Evolutionary conservation across 2,329 filamentous ascomycete genomes (phyloP).

Genomic region (Chrysoporthe austroafricana): DNA sequence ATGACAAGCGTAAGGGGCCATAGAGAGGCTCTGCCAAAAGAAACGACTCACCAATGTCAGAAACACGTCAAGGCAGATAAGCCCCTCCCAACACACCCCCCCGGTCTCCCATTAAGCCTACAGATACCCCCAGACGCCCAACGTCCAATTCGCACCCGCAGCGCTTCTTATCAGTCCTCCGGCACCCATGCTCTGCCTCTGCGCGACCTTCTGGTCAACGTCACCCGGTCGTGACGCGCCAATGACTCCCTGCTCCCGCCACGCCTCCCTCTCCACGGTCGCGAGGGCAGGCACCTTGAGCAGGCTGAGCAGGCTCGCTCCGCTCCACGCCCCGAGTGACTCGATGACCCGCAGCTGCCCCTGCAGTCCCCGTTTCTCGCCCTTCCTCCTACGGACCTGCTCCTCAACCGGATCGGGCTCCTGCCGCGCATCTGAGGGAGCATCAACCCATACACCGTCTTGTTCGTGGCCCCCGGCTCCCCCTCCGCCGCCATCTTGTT

Average conservation of each 20-base stretch:
- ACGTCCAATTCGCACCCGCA: slow-evolving; percentile 58
- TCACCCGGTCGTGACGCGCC: slow-evolving; percentile 65
- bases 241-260: slow-evolving; percentile 66
- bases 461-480: slow-evolving; percentile 37
- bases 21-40: background rate
- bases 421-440: slow-evolving; percentile 45
- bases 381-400: slow-evolving; percentile 53
- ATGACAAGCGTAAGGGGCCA: background rate
- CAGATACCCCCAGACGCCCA: slow-evolving; percentile 61
- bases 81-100: background rate
- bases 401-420: slow-evolving; percentile 63
- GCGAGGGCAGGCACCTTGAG: slow-evolving; percentile 71
- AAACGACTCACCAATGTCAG: background rate
- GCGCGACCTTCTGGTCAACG: slow-evolving; percentile 59
- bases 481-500: slow-evolving; percentile 26
- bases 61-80: background rate
- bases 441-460: slow-evolving; percentile 43
- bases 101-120: background rate
- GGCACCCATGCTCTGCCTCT: slow-evolving; percentile 67
- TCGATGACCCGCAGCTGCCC: slow-evolving; percentile 69
- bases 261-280: slow-evolving; percentile 72
- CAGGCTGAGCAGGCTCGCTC: slow-evolving; percentile 71
- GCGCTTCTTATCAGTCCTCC: slow-evolving; percentile 51
- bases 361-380: slow-evolving; percentile 48
- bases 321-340: slow-evolving; percentile 74